Conservation (phyloP, 2,329 filamentous ascomycete species). For the Fusarium albosuccineum region DNA sequence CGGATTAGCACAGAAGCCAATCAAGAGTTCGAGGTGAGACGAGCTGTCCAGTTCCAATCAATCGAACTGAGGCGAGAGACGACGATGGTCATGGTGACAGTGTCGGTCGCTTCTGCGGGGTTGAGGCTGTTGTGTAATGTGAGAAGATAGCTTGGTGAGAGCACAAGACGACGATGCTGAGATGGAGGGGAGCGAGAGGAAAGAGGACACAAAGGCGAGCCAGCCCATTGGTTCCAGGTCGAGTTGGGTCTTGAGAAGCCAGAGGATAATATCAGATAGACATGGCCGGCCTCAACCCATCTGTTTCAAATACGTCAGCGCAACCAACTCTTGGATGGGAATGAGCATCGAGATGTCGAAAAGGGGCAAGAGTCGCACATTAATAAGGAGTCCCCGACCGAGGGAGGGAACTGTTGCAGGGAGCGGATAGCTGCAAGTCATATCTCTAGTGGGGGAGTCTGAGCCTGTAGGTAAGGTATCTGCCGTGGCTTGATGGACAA, state of each 20-base stretch:
- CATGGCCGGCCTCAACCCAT: too few relatives aligned
- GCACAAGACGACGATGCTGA: not conserved
- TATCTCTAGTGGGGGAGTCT: not conserved
- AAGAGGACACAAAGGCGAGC: not conserved
- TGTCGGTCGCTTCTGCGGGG: slow-evolving; percentile 30
- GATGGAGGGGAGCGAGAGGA: not conserved
- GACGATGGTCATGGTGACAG: slow-evolving; percentile 2
- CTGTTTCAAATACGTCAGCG: too few relatives aligned
- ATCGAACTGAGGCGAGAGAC: slow-evolving; percentile 34
- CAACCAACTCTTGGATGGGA: too few relatives aligned
- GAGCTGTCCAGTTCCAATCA: slow-evolving; percentile 41
- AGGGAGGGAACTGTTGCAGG: not conserved
- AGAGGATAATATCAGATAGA: too few relatives aligned
- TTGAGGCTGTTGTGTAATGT: slow-evolving; percentile 37
- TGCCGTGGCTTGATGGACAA: slow-evolving; percentile 39
- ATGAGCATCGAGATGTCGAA: not conserved
- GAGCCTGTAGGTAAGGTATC: slow-evolving; percentile 1
- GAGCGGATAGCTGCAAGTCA: not conserved
- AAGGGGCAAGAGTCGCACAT: not conserved
- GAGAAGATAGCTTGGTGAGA: slow-evolving; percentile 15
- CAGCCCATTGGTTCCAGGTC: too few relatives aligned
- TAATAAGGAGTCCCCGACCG: not conserved
- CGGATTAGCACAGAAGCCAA: slow-evolving; percentile 8
- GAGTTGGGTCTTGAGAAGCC: too few relatives aligned
- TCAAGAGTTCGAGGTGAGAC: slow-evolving; percentile 18